Conservation (phyloP, 495 filamentous ascomycete species). For the Peziza echinospora region DNA sequence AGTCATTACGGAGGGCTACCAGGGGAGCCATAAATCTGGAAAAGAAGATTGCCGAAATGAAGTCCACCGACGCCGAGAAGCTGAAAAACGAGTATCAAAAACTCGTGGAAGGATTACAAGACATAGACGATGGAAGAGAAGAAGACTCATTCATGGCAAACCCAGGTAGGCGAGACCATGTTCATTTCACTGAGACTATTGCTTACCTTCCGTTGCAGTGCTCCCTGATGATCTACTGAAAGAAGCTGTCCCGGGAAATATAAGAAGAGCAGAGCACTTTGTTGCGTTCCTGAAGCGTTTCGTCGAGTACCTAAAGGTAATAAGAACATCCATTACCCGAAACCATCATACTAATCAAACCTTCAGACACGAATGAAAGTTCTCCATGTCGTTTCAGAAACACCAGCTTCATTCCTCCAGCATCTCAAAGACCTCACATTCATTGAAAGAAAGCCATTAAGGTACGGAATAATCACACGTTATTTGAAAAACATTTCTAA, state of each 20-base stretch:
- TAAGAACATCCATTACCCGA: background rate
- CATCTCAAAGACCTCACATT: constrained; percentile 91
- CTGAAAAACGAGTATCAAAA: constrained; percentile 89
- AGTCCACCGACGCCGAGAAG: constrained; percentile 72
- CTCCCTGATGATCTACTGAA: constrained; percentile 64
- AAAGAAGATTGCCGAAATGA: constrained; percentile 77
- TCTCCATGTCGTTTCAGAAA: constrained; percentile 88
- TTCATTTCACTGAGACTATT: constrained; percentile 13
- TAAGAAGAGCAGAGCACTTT: constrained; percentile 90
- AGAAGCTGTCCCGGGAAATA: constrained; percentile 93
- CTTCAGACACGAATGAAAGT: constrained; percentile 84
- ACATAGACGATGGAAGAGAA: constrained; percentile 65
- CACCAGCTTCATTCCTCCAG: constrained; percentile 75
- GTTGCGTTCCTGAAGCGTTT: constrained; percentile 86
- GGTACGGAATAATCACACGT: too few species aligned
- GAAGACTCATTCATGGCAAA: constrained; percentile 97
- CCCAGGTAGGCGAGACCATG: constrained; percentile 32
- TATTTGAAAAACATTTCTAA: too few species aligned
- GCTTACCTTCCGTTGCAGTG: constrained; percentile 23
- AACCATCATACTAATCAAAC: constrained; percentile 1
- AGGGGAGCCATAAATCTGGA: constrained; percentile 79
- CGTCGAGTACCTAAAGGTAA: constrained; percentile 80
- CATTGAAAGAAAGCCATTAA: constrained; percentile 90
- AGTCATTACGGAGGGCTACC: constrained; percentile 71
- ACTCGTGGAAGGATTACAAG: constrained; percentile 76